Base-by-base conservation (phyloP, 2,329 filamentous ascomycete genomes). In the Penicillium sp. region DNA sequence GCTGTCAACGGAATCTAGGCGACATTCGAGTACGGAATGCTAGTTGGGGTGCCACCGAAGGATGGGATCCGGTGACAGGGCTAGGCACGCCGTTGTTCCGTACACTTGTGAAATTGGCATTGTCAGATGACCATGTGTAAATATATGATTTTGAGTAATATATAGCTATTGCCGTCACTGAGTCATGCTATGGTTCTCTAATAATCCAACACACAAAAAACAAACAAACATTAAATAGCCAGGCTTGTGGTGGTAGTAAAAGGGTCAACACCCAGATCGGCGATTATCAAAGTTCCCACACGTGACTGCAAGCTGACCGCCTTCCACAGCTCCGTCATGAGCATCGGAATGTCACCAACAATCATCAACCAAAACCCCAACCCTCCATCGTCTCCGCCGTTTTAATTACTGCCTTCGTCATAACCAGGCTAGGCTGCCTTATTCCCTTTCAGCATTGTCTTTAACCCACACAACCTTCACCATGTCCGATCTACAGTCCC, bases 31-130 rank as follows among this genome's bases (percentile, higher is more conserved):
- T 82, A 5, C 75, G 73, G 2, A 72, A 76, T 63, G 80, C 81
- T 1, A 75, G 76, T 39, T 82, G 79, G 79, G 81, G 81, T 67
- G 80, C 80, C 23, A 80, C 77, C 0, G 59, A 67, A 31, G 79
- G 78, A 2, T 82, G 80, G 80, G 79, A 82, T 65, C 78, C 80
- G 1, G 79, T 76, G 5, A 81, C 79, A 15, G 79, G 79, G 13
- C 59, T 76, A 29, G 75, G 71, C 11, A 73, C 70, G 19, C 71
- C 71, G 9, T 55, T 68, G 13, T 73, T 72, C 48, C 59, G 55
- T 36, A 54, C 38, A 3, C 51, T 71, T 34, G 60, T 61, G 23
- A 34, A 60, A 34, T 33, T 71, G 44, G 62, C 57, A 36, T 27
- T 62, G 29, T 57, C 40, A 16, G n/a, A 55, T n/a, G 33, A 46